Percentiles rank a stretch among this genome's conserved stretches.
Conservation (phyloP, 1,139 yeast genomes). For the Yamadazyma triangularis region DNA sequence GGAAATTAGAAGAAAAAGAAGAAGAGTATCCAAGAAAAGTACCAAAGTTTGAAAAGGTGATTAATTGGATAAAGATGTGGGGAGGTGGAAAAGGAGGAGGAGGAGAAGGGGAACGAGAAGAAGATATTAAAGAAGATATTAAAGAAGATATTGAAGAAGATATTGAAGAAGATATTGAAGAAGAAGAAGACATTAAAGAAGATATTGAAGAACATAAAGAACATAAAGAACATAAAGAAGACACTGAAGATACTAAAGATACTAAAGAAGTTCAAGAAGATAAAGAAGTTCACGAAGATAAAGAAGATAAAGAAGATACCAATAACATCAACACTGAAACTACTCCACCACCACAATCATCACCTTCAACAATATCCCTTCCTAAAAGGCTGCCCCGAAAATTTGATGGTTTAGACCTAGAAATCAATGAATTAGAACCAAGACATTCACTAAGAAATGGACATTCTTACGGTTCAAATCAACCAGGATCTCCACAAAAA, state of each 20-base stretch:
- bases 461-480: conserved; percentile 13
- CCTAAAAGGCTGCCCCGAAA: conserved; percentile 1
- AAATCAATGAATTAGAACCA: conserved; percentile 16
- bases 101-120: conserved; percentile 8
- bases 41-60: too few relatives aligned
- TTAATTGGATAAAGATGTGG: too few relatives aligned
- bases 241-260: conserved; percentile 5
- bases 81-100: neutral
- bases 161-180: neutral
- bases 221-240: conserved; percentile 22
- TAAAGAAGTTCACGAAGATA: neutral
- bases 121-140: conserved; percentile 1
- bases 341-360: neutral
- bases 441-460: conserved; percentile 20
- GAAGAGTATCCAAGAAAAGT: too few relatives aligned
- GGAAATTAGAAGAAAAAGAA: too few relatives aligned
- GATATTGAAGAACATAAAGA: conserved; percentile 4
- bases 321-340: too few relatives aligned
- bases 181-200: conserved; percentile 5
- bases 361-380: neutral
- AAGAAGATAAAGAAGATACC: too few relatives aligned
- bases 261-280: neutral
- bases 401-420: conserved; percentile 19
- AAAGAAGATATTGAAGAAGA: conserved; percentile 1
- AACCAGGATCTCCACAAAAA: neutral